Evolutionary conservation across 1,284 basidiomycete species (phyloP), one percentile per base, ranked within the genome.

Genomic region (Ceratorhiza oryzae-sativae): DNA sequence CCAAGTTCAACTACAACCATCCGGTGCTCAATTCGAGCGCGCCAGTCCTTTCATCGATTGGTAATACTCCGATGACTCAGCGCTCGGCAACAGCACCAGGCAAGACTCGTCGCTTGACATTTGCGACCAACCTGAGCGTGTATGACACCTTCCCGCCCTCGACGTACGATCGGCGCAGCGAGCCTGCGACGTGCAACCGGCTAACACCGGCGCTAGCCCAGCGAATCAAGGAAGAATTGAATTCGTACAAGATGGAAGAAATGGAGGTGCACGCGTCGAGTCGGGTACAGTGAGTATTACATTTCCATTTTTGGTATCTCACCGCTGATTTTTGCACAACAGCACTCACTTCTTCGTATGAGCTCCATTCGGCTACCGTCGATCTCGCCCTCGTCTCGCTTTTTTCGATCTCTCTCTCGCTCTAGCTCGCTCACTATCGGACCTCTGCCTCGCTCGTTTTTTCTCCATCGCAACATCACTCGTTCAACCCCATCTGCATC

Each of bases 241-340:
- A 97, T 82, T 94, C 93, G 74, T 97, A 92, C 83, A 97, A 97
- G 86, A 94, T 97, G 91, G 95, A 97, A 82, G 93, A 96, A 83
- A 97, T 98, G 95, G 93, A 95, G 79, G 94, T 98, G 73, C 95
- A 97, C 81, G 90, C 91, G 75, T 84, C 90, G 59, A 94, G 92
- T 81, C 88, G 93, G 80, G 87, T 91, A 78, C 90, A 96, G 91
- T 93, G 80, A 67, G 74, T 73, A 18, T 4, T 58, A 39, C 20
- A 4, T 39, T 39, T 6, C 23, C 32, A 23, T 27, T 45, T 36
- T 70, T 76, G 58, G 48, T 68, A 34, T 63, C 48, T 41, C 23
- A 42, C 30, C 39, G 41, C 12, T 55, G 34, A 62, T 18, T 58
- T 39, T 6, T 15, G n/a, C 39, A 30, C 39, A 39, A n/a, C 73